Percentiles rank a stretch among this genome's conserved stretches.
phyloP scores from a whole-genome alignment of 2,329 filamentous ascomycete species.

The Remersonia thermophila region DNA sequence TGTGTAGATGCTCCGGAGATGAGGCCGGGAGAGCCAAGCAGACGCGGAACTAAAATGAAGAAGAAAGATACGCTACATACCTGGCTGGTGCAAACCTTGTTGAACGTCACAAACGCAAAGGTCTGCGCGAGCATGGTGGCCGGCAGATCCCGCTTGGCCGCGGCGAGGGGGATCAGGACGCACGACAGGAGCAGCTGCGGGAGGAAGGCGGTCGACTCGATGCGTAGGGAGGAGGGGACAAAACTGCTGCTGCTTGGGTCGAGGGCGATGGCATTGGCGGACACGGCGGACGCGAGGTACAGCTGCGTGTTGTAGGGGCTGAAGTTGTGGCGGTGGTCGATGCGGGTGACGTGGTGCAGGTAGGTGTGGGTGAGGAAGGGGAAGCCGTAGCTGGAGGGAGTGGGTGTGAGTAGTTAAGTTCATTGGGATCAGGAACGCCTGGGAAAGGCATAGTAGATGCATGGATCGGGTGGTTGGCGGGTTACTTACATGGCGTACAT shows the following conservation, averaged over 20 bases:
- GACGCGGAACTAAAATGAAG: too few species aligned
- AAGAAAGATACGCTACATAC: too few species aligned
- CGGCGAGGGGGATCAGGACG: conserved; percentile 52
- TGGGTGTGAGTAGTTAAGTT: not conserved
- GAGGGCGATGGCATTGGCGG: conserved; percentile 21
- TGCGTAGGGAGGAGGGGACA: conserved; percentile 24
- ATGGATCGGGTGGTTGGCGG: not conserved
- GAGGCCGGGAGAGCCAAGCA: too few species aligned
- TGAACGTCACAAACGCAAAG: conserved; percentile 93
- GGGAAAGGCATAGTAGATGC: too few species aligned
- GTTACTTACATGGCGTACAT: conserved; percentile 63
- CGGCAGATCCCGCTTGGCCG: conserved; percentile 72
- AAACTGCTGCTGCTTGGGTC: conserved; percentile 17
- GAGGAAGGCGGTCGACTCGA: conserved; percentile 77
- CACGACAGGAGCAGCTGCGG: conserved; percentile 77
- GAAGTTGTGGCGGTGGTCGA: conserved; percentile 97
- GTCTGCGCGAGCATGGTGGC: conserved; percentile 87
- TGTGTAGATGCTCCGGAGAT: too few species aligned
- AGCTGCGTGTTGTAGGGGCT: conserved; percentile 89
- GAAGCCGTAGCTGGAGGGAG: conserved; percentile 52
- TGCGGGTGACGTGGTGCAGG: conserved; percentile 80
- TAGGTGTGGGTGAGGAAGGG: conserved; percentile 85
- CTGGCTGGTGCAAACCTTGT: conserved; percentile 98
- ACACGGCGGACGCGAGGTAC: conserved; percentile 62
- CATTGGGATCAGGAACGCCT: not conserved